These are phyloP conservation scores for Penicillium concentricum DNA, from an alignment of 2,329 filamentous ascomycete genomes.

Conservation along the genomic window DNA sequence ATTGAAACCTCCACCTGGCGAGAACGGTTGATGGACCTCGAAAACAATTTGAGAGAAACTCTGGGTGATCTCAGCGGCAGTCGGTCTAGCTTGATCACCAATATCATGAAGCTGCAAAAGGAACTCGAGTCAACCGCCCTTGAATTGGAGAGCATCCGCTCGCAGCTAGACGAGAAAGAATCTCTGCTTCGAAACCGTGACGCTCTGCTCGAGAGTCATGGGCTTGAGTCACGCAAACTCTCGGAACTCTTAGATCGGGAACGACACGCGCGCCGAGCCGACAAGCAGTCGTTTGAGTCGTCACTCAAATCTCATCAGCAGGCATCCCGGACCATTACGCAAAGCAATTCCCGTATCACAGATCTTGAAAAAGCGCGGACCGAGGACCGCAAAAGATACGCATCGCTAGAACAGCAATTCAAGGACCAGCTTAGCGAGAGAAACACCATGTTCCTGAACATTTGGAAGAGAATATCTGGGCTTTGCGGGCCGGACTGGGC, in stretches of 20 bases:
- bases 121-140: conserved; percentile 81
- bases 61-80: conserved; percentile 86
- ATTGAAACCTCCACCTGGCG: conserved; percentile 90
- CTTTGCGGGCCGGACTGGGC: conserved; percentile 92
- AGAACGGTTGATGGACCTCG: conserved; percentile 83
- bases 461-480: conserved; percentile 85
- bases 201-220: conserved; percentile 80
- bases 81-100: conserved; percentile 78
- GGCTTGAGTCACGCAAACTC: conserved; percentile 79
- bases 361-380: conserved; percentile 81
- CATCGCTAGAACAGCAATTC: conserved; percentile 73
- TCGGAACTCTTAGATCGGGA: conserved; percentile 90
- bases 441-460: conserved; percentile 79
- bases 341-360: conserved; percentile 77
- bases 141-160: conserved; percentile 76
- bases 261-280: conserved; percentile 76
- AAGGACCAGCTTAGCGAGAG: conserved; percentile 86
- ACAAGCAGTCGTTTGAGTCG: conserved; percentile 83
- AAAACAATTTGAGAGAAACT: conserved; percentile 81
- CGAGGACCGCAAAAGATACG: conserved; percentile 74
- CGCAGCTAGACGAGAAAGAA: conserved; percentile 83
- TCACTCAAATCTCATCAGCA: conserved; percentile 85
- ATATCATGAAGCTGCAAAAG: conserved; percentile 81
- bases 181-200: conserved; percentile 87
- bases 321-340: conserved; percentile 78